A percentile compares a stretch with the other conserved stretches of the same genome.
Conservation (phyloP, 495 filamentous ascomycete species). For the Durotheca rogersii region DNA sequence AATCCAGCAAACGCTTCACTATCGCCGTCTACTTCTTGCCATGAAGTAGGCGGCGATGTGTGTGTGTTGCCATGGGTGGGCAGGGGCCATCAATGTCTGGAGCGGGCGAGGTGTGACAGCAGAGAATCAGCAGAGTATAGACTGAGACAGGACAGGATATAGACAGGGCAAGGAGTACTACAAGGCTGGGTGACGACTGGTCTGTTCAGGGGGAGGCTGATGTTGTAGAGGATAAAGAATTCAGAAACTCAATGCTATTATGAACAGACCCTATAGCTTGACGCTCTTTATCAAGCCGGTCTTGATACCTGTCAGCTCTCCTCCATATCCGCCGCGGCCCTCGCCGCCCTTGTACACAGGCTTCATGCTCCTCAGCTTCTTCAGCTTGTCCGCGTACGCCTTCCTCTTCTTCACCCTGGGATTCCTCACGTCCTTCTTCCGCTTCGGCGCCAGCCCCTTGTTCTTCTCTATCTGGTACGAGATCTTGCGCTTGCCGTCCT, state of each 20-base stretch:
- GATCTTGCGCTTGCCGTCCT: conserved; percentile 85
- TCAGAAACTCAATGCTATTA: not conserved
- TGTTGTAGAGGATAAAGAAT: not conserved
- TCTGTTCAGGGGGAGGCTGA: too few species aligned
- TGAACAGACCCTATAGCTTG: conserved; percentile 63
- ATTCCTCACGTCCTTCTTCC: conserved; percentile 91
- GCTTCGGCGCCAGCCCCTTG: conserved; percentile 83
- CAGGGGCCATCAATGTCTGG: too few species aligned
- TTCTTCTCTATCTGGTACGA: conserved; percentile 94
- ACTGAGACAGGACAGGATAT: too few species aligned
- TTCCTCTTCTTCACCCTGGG: conserved; percentile 96
- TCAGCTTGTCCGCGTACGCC: conserved; percentile 90
- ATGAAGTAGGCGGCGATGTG: too few species aligned
- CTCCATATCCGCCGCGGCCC: conserved; percentile 80
- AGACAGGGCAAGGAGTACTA: too few species aligned
- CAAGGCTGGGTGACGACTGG: too few species aligned
- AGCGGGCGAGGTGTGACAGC: too few species aligned
- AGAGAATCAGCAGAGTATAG: too few species aligned
- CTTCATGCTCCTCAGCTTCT: conserved; percentile 85
- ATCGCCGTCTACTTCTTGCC: too few species aligned
- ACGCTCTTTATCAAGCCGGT: conserved; percentile 87
- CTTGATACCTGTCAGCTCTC: conserved; percentile 96
- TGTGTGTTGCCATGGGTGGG: too few species aligned
- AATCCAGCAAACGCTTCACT: too few species aligned
- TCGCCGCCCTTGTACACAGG: conserved; percentile 86